Base-by-base conservation (phyloP, 176 grass and related monocot genomes). In the Cymbopogon citratus region DNA sequence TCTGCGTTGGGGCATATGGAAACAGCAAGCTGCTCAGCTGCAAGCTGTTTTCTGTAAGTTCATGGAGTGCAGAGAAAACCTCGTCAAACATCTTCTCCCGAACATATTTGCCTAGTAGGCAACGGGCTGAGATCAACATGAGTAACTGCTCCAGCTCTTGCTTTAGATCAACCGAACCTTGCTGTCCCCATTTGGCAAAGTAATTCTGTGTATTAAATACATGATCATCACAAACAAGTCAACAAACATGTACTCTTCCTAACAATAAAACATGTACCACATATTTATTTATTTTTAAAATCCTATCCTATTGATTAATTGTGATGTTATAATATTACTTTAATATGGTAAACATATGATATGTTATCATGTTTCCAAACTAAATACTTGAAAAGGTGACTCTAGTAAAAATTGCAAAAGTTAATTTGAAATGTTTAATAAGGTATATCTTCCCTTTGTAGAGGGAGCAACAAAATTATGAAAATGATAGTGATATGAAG, bases 101-200 rank as follows among this genome's bases (percentile, higher is more conserved):
- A 3, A 91, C 85, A 26, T 91, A 81, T 13, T 77, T 87, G 25
- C 89, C 85, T 0, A 91, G 41, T 26, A 91, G 83, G 76, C 85
- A 85, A 63, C 81, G 74, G 27, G 79, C 83, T 61, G 80, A 66
- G n/a, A n/a, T n/a, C n/a, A n/a, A n/a, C n/a, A n/a, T n/a, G n/a
- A n/a, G n/a, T n/a, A n/a, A n/a, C n/a, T 90, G 88, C 44, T 84
- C 59, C 1, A 90, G 66, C 27, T 90, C 88, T 21, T 83, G 68
- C 12, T 87, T 87, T n/a, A 90, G 29, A 26, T 90, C 88, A 10
- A 52, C 49, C 0, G 0, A 7, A 8, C 49, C 49, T 8, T 52
- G 49, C 16, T 52, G 49, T 21, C 49, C 49, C 49, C 49, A 52
- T 52, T 52, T 52, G 6, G 18, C 49, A 52, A 52, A 52, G 49